These are phyloP conservation scores for Cadophora sp. DNA, from an alignment of 2,329 filamentous ascomycete genomes.

Conservation along the genomic window DNA sequence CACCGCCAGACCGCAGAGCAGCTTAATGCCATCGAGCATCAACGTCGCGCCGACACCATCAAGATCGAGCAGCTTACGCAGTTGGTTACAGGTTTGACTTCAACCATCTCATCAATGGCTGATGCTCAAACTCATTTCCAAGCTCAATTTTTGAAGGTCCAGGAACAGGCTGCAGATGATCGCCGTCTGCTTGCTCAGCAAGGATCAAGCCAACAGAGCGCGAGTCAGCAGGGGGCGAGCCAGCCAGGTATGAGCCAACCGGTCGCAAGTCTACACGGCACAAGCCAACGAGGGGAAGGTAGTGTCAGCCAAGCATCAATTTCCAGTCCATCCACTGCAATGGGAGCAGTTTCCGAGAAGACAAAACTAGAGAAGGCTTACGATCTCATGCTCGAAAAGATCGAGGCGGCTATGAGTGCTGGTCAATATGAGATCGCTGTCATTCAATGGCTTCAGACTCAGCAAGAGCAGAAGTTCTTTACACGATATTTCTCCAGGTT, in stretches of 20 bases:
- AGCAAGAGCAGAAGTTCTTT: constrained; percentile 68
- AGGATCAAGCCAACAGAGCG: constrained; percentile 10
- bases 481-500: constrained; percentile 59
- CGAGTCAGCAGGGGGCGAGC: constrained; percentile 18
- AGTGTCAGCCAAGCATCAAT: constrained; percentile 24
- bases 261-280: constrained; percentile 8
- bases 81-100: constrained; percentile 69
- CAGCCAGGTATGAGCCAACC: background rate
- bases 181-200: constrained; percentile 33
- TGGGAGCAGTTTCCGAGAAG: constrained; percentile 48
- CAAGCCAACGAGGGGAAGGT: constrained; percentile 17
- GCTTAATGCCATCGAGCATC: constrained; percentile 39
- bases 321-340: constrained; percentile 31
- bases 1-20: constrained; percentile 59
- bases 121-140: constrained; percentile 73
- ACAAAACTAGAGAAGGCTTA: constrained; percentile 60
- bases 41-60: constrained; percentile 47
- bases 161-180: constrained; percentile 56
- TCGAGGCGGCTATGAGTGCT: constrained; percentile 67
- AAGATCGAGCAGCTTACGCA: constrained; percentile 78
- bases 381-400: constrained; percentile 59
- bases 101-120: constrained; percentile 74
- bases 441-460: constrained; percentile 71
- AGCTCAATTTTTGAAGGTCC: constrained; percentile 64
- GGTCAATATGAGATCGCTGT: constrained; percentile 68